Conservation (phyloP, 306 rosid species). For the Parietaria judaica region DNA sequence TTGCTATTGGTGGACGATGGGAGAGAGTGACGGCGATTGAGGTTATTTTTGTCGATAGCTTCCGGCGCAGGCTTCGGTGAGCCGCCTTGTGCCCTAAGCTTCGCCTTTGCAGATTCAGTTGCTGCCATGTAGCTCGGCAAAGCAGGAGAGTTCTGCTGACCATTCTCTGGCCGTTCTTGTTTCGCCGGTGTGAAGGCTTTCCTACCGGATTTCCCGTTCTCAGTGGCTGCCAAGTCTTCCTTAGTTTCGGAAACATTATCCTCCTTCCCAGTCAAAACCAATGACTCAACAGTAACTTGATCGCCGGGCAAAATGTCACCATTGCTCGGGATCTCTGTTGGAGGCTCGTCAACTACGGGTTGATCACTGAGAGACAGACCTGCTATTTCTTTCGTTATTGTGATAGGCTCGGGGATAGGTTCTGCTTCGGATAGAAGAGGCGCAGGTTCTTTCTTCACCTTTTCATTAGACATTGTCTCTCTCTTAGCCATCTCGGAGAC, state of each 20-base stretch:
- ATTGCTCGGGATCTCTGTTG: constrained; percentile 39
- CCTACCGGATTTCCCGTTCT: constrained; percentile 60
- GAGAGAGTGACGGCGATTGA: constrained; percentile 72
- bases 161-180: constrained; percentile 75
- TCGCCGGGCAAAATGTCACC: constrained; percentile 36
- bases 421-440: constrained; percentile 42
- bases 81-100: constrained; percentile 93
- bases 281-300: constrained; percentile 35
- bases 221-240: constrained; percentile 55
- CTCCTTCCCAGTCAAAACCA: constrained; percentile 43
- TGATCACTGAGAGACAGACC: constrained; percentile 34
- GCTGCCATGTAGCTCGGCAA: constrained; percentile 97
- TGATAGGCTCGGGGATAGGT: constrained; percentile 35
- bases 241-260: constrained; percentile 38
- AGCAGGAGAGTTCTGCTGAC: constrained; percentile 57
- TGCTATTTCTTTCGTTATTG: constrained; percentile 31
- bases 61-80: constrained; percentile 81
- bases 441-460: constrained; percentile 23
- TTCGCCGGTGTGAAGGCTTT: constrained; percentile 52
- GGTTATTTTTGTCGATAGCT: constrained; percentile 42
- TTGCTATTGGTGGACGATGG: constrained; percentile 68
- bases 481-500: constrained; percentile 31
- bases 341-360: constrained; percentile 41
- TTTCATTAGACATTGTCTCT: constrained; percentile 1
- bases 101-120: constrained; percentile 96